Conservation (phyloP, 2,329 filamentous ascomycete species). For the Hymenoscyphus salicellus region DNA sequence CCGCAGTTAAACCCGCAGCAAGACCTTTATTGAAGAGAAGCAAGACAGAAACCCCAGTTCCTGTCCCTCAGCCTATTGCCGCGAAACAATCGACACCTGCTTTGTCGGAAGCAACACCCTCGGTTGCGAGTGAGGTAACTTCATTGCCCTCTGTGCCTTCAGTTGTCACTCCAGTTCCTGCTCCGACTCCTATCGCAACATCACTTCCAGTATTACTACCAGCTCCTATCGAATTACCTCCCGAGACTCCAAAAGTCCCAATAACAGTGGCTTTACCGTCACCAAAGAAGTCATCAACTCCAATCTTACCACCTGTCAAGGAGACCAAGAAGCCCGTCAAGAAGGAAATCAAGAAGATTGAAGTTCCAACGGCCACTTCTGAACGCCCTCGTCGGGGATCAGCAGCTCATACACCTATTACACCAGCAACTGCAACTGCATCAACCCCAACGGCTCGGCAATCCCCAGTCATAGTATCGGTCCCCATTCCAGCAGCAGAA, state of each 20-base stretch:
- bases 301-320: slow-evolving; percentile 35
- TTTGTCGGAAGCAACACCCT: slow-evolving; percentile 21
- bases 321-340: slow-evolving; percentile 23
- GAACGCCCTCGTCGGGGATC: slow-evolving; percentile 15
- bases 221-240: slow-evolving; percentile 20
- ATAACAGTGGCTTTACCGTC: slow-evolving; percentile 22
- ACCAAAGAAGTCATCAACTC: slow-evolving; percentile 36
- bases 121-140: slow-evolving; percentile 23
- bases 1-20: slow-evolving; percentile 19
- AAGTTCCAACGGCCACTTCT: slow-evolving; percentile 12
- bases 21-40: slow-evolving; percentile 48
- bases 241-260: slow-evolving; percentile 14
- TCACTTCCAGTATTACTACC: slow-evolving; percentile 11
- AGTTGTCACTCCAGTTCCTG: slow-evolving; percentile 7
- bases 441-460: neutral
- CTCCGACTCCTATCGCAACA: neutral
- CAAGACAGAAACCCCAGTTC: slow-evolving; percentile 58
- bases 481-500: slow-evolving; percentile 24
- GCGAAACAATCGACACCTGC: slow-evolving; percentile 36
- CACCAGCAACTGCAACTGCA: slow-evolving; percentile 16
- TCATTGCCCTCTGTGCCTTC: slow-evolving; percentile 13
- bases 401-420: slow-evolving; percentile 10
- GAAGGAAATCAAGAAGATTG: slow-evolving; percentile 29
- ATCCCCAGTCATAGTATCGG: slow-evolving; percentile 3
- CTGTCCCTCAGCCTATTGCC: slow-evolving; percentile 40